These are phyloP conservation scores for Euphorbia schlechtendalii DNA, from an alignment of 441 rosid genomes.

Conservation along the genomic window DNA sequence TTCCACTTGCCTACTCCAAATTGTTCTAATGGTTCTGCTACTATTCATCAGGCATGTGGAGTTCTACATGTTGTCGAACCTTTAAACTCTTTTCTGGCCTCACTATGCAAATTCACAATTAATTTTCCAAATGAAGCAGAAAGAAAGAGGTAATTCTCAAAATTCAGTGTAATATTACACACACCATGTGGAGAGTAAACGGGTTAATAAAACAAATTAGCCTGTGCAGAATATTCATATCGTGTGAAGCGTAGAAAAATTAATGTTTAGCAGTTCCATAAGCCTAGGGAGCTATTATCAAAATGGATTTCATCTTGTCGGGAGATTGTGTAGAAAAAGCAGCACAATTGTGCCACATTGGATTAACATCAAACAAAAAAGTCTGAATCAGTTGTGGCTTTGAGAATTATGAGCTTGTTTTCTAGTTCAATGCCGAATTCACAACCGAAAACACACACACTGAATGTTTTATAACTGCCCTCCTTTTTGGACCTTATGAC, in stretches of 20 bases:
- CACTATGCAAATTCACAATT: constrained; percentile 95
- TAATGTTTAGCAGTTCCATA: background rate
- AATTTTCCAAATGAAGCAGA: constrained; percentile 78
- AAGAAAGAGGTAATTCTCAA: constrained; percentile 56
- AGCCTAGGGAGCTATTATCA: background rate
- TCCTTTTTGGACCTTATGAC: background rate
- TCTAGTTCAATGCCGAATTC: background rate
- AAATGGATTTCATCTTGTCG: background rate
- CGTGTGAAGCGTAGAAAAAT: background rate
- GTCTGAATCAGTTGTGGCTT: background rate
- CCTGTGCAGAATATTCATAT: background rate
- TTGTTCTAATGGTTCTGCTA: constrained; percentile 13
- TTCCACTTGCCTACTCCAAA: constrained; percentile 5
- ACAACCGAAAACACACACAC: background rate
- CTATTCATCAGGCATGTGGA: constrained; percentile 82
- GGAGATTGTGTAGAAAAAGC: background rate
- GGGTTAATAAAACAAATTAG: background rate
- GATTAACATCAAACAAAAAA: background rate
- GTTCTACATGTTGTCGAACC: constrained; percentile 97
- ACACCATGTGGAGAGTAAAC: background rate
- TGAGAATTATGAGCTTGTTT: background rate
- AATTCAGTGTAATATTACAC: constrained; percentile 14
- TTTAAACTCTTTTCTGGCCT: constrained; percentile 92
- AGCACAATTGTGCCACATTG: background rate
- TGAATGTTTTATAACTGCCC: background rate